Evolutionary conservation across 2,329 filamentous ascomycete genomes (phyloP), one percentile per base, ranked within the genome.

Genomic region (Calonectria naviculata): DNA sequence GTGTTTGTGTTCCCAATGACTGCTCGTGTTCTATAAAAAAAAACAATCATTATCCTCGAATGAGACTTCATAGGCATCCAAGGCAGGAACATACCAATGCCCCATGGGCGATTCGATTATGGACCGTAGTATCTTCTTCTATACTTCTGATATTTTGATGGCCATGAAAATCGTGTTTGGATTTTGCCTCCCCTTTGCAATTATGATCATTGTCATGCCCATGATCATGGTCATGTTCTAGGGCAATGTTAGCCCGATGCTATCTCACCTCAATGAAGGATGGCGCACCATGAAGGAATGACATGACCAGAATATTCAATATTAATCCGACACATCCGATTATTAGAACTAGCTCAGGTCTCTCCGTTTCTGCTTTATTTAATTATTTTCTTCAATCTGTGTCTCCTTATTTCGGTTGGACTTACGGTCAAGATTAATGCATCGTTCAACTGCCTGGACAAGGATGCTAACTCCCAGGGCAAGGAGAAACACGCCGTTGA

Each of bases 401-500:
- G 4, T 10, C n/a, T 21, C 49, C 28, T 13, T 5, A 26, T 47
- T n/a, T 29, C n/a, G 5, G 29, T 7, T 42, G 19, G 17, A 80
- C 85, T 71, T 78, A 90, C 89, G 82, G 71, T 89, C 80, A 4
- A 92, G 78, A 4, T 87, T 83, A 24, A 92, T 85, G 77, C 94
- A 94, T 41, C 93, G 86, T 81, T 95, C 92, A 62, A 95, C 87
- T 0, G 93, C 91, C 78, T 95, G 93, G 3, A 95, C 83, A 38
- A 93, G 88, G 61, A 95, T 93, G 80, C 92, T 94, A 41, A 95
- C 81, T 1, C 92, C 92, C 2, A 95, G 84, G 1, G 92, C 93
- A 19, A 95, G 81, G 1, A 95, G 86, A 70, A 95, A 93, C 1
- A 92, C 91, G 17, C 93, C 93, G 77, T 95, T 95, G 87, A 95